Conservation (phyloP, 2,329 filamentous ascomycete species). For the Pseudocercospora macadamiae region DNA sequence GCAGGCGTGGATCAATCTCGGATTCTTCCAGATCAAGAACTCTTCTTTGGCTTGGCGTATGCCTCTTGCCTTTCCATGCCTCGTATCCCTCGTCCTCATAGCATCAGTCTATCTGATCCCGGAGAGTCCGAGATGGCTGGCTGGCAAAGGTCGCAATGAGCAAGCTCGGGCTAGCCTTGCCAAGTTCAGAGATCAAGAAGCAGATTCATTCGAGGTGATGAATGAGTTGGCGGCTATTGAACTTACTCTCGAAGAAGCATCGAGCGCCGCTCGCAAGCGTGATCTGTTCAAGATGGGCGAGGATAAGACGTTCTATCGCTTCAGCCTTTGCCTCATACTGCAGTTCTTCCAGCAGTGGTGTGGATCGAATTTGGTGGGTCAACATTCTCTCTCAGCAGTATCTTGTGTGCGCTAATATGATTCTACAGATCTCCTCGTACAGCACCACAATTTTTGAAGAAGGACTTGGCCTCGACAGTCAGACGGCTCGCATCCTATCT, state of each 20-base stretch:
- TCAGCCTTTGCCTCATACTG: constrained; percentile 53
- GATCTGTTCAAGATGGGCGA: constrained; percentile 55
- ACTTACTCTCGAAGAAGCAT: constrained; percentile 51
- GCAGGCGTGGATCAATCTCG: constrained; percentile 54
- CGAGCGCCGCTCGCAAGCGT: constrained; percentile 38
- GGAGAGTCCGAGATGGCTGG: constrained; percentile 46
- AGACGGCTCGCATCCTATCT: constrained; percentile 48
- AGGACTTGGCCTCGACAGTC: constrained; percentile 42
- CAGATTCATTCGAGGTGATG: constrained; percentile 43
- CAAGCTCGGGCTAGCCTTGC: constrained; percentile 38
- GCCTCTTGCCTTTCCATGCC: constrained; percentile 54
- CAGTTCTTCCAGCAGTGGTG: constrained; percentile 58
- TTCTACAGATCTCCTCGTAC: constrained; percentile 30
- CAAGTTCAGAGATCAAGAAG: constrained; percentile 43
- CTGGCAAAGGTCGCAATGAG: constrained; percentile 36
- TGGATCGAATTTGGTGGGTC: constrained; percentile 41
- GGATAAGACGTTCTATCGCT: constrained; percentile 55
- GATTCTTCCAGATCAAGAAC: constrained; percentile 43
- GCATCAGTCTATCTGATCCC: constrained; percentile 39
- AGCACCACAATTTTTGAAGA: constrained; percentile 35
- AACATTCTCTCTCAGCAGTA: neutral
- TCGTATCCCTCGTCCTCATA: constrained; percentile 39
- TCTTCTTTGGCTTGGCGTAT: constrained; percentile 49
- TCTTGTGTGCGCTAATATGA: neutral
- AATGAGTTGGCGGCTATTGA: constrained; percentile 54